Conservation (phyloP, 805 yeast genomes). For the Candida boleticola region DNA sequence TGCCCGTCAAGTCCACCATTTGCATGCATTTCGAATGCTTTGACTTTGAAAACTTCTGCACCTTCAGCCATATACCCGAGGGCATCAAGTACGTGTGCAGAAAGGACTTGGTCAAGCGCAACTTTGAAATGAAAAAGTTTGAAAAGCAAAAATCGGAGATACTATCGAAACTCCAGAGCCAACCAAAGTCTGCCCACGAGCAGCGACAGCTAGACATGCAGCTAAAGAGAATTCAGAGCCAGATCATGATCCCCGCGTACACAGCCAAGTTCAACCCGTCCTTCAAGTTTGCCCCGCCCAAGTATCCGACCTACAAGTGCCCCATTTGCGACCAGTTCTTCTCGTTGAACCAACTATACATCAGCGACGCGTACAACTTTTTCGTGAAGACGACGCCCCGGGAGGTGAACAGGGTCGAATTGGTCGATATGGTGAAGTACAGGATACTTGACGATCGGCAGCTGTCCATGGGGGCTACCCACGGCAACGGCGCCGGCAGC, state of each 20-base stretch:
- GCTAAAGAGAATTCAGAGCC: background rate
- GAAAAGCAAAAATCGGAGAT: conserved; percentile 3
- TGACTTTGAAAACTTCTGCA: conserved; percentile 41
- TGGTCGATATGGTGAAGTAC: conserved; percentile 32
- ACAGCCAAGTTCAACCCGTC: background rate
- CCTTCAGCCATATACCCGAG: conserved; percentile 32
- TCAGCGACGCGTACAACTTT: conserved; percentile 40
- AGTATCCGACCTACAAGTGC: conserved; percentile 32
- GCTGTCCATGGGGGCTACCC: conserved; percentile 2
- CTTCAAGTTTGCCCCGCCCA: background rate
- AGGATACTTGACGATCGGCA: conserved; percentile 28
- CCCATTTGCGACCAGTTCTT: conserved; percentile 40
- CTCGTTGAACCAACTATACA: conserved; percentile 30
- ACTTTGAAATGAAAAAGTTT: conserved; percentile 15
- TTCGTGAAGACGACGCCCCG: conserved; percentile 39
- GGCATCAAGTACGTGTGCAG: conserved; percentile 21
- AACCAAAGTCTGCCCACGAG: background rate
- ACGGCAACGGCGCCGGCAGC: conserved; percentile 5
- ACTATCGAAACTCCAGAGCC: background rate
- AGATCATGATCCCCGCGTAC: background rate
- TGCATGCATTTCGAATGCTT: conserved; percentile 46
- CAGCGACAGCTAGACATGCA: background rate
- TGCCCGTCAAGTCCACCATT: conserved; percentile 37
- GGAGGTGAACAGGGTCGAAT: conserved; percentile 32
- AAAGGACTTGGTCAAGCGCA: conserved; percentile 26